Percentiles rank a stretch among this genome's conserved stretches.
Evolutionary conservation across 371 early-diverging fungal genomes (phyloP).

Genomic region (Chytridium lagenaria): DNA sequence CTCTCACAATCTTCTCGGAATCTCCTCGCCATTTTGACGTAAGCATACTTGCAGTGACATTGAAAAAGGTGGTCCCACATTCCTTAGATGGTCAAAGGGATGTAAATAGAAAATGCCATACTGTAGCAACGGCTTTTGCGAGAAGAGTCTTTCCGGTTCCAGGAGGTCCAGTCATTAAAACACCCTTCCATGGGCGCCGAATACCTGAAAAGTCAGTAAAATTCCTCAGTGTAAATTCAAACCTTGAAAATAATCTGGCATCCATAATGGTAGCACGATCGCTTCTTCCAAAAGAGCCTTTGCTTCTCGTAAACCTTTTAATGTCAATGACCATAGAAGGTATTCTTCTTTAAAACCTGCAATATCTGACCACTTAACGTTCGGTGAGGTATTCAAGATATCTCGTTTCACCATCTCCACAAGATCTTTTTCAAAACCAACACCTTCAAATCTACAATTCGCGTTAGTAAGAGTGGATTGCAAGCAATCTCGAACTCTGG

Average conservation of each 20-base stretch:
- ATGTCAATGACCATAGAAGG: neutral
- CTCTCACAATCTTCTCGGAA: constrained; percentile 63
- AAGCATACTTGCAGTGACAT: constrained; percentile 60
- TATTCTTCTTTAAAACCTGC: constrained; percentile 43
- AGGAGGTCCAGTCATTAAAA: constrained; percentile 74
- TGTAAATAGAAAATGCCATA: constrained; percentile 14
- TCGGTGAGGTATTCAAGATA: constrained; percentile 57
- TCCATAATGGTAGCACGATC: constrained; percentile 64
- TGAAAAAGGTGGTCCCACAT: constrained; percentile 68
- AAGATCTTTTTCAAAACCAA: constrained; percentile 64
- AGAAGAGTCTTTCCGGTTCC: constrained; percentile 73
- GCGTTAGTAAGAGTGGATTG: constrained; percentile 21
- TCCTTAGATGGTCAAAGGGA: constrained; percentile 42
- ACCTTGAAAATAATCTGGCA: constrained; percentile 66
- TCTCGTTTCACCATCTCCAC: constrained; percentile 63
- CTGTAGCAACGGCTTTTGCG: constrained; percentile 66
- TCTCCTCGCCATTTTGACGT: constrained; percentile 67
- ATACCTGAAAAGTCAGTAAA: constrained; percentile 41
- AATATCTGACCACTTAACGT: constrained; percentile 61
- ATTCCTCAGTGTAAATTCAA: constrained; percentile 2
- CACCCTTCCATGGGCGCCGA: constrained; percentile 70
- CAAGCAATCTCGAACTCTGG: no score
- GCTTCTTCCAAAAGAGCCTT: constrained; percentile 64
- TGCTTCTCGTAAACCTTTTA: constrained; percentile 55
- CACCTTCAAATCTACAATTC: constrained; percentile 52